phyloP scores from a whole-genome alignment of 2,329 filamentous ascomycete species.

The Cercospora sojina region DNA sequence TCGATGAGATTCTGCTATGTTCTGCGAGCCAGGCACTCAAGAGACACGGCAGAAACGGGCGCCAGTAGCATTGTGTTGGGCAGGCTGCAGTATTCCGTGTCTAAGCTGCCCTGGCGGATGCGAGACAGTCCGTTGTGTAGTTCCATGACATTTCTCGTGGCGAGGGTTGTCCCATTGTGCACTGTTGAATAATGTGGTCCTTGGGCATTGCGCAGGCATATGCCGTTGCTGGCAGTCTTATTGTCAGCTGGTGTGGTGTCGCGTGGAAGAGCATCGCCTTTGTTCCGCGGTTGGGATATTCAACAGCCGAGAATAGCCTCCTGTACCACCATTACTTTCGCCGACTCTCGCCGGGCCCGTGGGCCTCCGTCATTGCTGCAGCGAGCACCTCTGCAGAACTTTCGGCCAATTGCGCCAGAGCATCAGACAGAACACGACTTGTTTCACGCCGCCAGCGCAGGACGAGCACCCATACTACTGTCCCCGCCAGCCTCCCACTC shows the following conservation, averaged over 20 bases:
- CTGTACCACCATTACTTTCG: background rate
- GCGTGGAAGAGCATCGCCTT: background rate
- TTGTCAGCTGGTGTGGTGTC: background rate
- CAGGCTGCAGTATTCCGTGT: background rate
- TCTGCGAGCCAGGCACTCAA: background rate
- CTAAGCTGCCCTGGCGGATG: background rate
- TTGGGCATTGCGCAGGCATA: background rate
- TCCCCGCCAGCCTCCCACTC: constrained; percentile 3
- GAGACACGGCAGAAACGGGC: background rate
- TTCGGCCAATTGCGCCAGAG: constrained; percentile 8
- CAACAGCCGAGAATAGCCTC: background rate
- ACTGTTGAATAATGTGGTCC: background rate
- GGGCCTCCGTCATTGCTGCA: background rate
- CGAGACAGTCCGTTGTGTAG: background rate
- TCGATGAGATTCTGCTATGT: background rate
- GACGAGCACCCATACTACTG: constrained; percentile 1
- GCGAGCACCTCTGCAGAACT: background rate
- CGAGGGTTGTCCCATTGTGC: background rate
- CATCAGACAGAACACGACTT: constrained; percentile 9
- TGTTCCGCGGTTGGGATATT: background rate
- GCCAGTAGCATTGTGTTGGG: background rate
- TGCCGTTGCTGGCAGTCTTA: background rate
- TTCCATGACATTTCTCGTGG: background rate
- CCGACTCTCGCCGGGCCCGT: background rate
- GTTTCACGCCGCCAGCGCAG: constrained; percentile 1